phyloP scores from a whole-genome alignment of 1,284 basidiomycete genomes.

The Tausonia pullulans region DNA sequence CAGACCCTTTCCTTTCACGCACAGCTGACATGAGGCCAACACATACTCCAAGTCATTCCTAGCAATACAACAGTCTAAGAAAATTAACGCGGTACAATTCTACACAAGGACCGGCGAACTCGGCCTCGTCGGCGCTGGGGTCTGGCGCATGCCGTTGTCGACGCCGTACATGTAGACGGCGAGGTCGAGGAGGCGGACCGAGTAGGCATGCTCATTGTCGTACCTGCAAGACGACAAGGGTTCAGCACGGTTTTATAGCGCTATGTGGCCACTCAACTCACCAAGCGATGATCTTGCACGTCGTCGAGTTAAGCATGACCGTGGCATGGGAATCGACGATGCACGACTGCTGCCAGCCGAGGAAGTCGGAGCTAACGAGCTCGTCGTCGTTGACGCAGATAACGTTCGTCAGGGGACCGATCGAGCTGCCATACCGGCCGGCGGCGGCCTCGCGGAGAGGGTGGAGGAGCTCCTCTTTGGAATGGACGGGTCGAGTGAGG shows the following conservation, averaged over 20 bases:
- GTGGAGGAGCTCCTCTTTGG: slow-evolving; percentile 31
- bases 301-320: slow-evolving; percentile 29
- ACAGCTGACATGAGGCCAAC: too few relatives aligned
- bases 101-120: too few relatives aligned
- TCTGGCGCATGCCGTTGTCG: not conserved
- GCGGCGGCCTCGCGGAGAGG: slow-evolving; percentile 31
- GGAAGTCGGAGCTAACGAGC: slow-evolving; percentile 35
- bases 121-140: too few relatives aligned
- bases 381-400: slow-evolving; percentile 34
- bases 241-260: not conserved
- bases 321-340: slow-evolving; percentile 34
- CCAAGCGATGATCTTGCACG: slow-evolving; percentile 35
- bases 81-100: too few relatives aligned
- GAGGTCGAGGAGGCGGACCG: slow-evolving; percentile 22
- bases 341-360: slow-evolving; percentile 27
- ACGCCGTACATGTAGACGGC: slow-evolving; percentile 22
- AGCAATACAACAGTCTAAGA: too few relatives aligned
- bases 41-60: too few relatives aligned
- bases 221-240: slow-evolving; percentile 14
- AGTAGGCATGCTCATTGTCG: slow-evolving; percentile 34
- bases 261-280: slow-evolving; percentile 8
- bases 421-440: slow-evolving; percentile 13
- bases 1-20: too few relatives aligned
- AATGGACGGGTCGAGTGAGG: slow-evolving; percentile 27
- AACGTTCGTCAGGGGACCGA: slow-evolving; percentile 25